Conservation (phyloP, 2,329 filamentous ascomycete species). For the Apiospora hydei region DNA sequence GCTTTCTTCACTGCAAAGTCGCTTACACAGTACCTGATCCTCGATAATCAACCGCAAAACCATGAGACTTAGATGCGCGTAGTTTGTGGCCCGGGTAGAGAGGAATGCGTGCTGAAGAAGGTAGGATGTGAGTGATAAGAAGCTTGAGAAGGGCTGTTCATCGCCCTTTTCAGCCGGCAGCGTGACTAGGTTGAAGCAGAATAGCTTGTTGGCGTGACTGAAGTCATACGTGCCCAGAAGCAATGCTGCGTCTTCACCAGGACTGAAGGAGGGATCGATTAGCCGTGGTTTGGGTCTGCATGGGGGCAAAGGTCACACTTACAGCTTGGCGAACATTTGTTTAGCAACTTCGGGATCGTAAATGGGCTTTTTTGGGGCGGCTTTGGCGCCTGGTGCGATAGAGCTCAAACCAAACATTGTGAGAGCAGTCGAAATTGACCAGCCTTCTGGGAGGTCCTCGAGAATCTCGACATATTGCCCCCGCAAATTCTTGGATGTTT, state of each 20-base stretch:
- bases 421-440: constrained; percentile 82
- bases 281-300: constrained; percentile 33
- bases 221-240: constrained; percentile 93
- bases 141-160: constrained; percentile 79
- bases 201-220: constrained; percentile 91
- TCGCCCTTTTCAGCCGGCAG: constrained; percentile 67
- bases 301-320: constrained; percentile 45
- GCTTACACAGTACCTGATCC: constrained; percentile 81
- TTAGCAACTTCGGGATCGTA: constrained; percentile 83
- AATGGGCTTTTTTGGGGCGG: constrained; percentile 60
- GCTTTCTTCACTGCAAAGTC: constrained; percentile 81
- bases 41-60: constrained; percentile 87
- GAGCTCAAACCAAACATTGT: constrained; percentile 84
- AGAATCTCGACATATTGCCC: constrained; percentile 84
- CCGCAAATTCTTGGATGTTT: constrained; percentile 72
- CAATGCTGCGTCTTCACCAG: constrained; percentile 78
- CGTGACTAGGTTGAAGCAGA: constrained; percentile 84
- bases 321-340: constrained; percentile 81
- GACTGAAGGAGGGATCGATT: constrained; percentile 56
- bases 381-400: constrained; percentile 73
- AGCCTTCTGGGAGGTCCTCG: constrained; percentile 89
- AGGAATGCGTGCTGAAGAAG: constrained; percentile 92
- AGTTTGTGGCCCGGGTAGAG: constrained; percentile 78
- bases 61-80: constrained; percentile 85
- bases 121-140: constrained; percentile 90